Conservation (phyloP, 257 asterid genomes). For the Primulina tabacum region DNA sequence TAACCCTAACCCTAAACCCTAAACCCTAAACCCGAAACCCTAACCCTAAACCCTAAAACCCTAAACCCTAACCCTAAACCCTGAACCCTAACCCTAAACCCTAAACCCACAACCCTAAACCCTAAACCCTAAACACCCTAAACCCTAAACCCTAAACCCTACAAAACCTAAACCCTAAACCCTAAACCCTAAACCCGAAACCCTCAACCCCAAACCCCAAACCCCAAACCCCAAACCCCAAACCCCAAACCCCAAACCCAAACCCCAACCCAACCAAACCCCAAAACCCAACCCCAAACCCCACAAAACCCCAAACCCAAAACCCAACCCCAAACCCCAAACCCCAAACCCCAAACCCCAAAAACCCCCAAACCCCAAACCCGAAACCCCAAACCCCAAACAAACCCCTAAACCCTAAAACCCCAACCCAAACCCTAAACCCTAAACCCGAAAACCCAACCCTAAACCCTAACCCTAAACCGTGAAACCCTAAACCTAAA, state of each 20-base stretch:
- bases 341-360: no score
- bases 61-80: neutral
- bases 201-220: neutral
- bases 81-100: conserved; percentile 18
- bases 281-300: conserved; percentile 21
- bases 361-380: no score
- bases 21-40: conserved; percentile 10
- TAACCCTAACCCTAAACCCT: conserved; percentile 9
- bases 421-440: conserved; percentile 1
- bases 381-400: no score
- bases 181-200: no score
- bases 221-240: conserved; percentile 23
- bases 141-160: conserved; percentile 26
- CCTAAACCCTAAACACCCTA: conserved; percentile 19
- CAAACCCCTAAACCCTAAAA: no score
- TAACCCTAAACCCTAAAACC: conserved; percentile 25
- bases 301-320: neutral
- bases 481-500: no score
- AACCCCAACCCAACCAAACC: no score
- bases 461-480: conserved; percentile 23
- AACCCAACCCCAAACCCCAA: no score
- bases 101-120: conserved; percentile 19
- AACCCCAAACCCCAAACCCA: conserved; percentile 21
- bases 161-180: neutral
- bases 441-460: conserved; percentile 8